Percentiles rank a stretch among this genome's conserved stretches.
These are phyloP conservation scores for Stachybotrys chlorohalonatus DNA, from an alignment of 2,329 filamentous ascomycete species.

Conservation along the genomic window DNA sequence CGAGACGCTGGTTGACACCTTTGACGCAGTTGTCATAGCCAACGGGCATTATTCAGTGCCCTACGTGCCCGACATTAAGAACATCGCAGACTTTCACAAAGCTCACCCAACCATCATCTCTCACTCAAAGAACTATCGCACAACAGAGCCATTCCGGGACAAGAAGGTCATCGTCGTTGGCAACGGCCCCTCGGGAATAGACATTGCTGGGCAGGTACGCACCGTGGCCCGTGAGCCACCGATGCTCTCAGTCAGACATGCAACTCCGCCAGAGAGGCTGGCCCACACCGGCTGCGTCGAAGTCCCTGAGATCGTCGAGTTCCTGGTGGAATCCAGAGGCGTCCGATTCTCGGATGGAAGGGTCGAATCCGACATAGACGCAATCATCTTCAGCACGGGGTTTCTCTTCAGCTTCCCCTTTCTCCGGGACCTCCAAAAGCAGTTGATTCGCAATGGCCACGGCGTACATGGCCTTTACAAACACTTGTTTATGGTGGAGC, in stretches of 20 bases:
- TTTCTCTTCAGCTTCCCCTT: constrained; percentile 85
- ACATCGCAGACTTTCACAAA: constrained; percentile 49
- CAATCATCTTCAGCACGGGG: constrained; percentile 78
- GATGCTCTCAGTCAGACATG: constrained; percentile 53
- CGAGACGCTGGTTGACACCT: constrained; percentile 34
- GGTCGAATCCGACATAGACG: constrained; percentile 60
- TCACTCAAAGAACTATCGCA: constrained; percentile 76
- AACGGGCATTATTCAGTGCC: constrained; percentile 68
- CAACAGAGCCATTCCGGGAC: constrained; percentile 48
- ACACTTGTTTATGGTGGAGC: constrained; percentile 66
- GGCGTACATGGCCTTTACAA: constrained; percentile 66
- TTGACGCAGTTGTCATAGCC: constrained; percentile 68
- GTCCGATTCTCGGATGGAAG: constrained; percentile 59
- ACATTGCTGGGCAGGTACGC: constrained; percentile 72
- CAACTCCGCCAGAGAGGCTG: constrained; percentile 34
- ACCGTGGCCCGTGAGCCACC: constrained; percentile 49
- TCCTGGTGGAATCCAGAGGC: constrained; percentile 41
- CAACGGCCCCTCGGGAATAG: constrained; percentile 74
- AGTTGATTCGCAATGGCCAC: constrained; percentile 58
- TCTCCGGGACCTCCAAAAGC: constrained; percentile 32
- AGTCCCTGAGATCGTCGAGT: constrained; percentile 50
- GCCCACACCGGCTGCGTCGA: constrained; percentile 38
- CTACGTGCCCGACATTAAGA: constrained; percentile 53
- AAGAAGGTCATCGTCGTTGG: constrained; percentile 80
- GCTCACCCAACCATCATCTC: constrained; percentile 51